phyloP scores from a whole-genome alignment of 2,329 filamentous ascomycete species.

The Monosporascus sp. region DNA sequence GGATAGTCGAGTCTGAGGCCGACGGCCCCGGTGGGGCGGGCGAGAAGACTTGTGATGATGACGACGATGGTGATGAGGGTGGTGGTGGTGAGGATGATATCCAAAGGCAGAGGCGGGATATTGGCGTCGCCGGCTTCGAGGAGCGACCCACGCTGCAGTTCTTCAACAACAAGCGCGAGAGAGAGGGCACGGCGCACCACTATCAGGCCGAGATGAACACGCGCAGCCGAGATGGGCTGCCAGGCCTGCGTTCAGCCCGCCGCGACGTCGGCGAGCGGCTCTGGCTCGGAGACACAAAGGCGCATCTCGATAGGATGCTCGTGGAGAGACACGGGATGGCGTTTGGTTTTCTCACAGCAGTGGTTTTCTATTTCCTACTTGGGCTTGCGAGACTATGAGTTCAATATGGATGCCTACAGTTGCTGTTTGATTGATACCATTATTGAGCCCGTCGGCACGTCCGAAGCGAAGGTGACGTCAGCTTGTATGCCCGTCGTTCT shows the following conservation, averaged over 20 bases:
- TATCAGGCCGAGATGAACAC: conserved; percentile 55
- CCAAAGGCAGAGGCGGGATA: conserved; percentile 22
- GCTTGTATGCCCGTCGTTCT: too few species aligned
- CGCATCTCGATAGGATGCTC: not conserved
- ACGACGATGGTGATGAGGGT: conserved; percentile 7
- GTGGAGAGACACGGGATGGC: conserved; percentile 9
- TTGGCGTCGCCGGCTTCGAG: conserved; percentile 40
- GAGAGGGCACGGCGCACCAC: conserved; percentile 42
- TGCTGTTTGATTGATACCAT: too few species aligned
- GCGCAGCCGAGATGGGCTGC: conserved; percentile 53
- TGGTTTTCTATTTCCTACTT: conserved; percentile 3
- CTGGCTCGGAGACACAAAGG: conserved; percentile 34
- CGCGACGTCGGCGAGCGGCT: conserved; percentile 43
- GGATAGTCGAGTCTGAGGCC: conserved; percentile 3
- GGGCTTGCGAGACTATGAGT: not conserved
- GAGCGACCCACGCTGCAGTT: conserved; percentile 52
- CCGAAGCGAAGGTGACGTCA: too few species aligned
- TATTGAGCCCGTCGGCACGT: too few species aligned
- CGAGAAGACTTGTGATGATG: conserved; percentile 14
- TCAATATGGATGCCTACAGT: not conserved
- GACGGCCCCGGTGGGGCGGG: conserved; percentile 27
- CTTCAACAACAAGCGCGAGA: conserved; percentile 43
- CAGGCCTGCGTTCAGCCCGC: conserved; percentile 50
- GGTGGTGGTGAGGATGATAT: conserved; percentile 7
- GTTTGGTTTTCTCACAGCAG: conserved; percentile 16